Evolutionary conservation across 1,284 basidiomycete species (phyloP).

Genomic region (Tremellales sp.): DNA sequence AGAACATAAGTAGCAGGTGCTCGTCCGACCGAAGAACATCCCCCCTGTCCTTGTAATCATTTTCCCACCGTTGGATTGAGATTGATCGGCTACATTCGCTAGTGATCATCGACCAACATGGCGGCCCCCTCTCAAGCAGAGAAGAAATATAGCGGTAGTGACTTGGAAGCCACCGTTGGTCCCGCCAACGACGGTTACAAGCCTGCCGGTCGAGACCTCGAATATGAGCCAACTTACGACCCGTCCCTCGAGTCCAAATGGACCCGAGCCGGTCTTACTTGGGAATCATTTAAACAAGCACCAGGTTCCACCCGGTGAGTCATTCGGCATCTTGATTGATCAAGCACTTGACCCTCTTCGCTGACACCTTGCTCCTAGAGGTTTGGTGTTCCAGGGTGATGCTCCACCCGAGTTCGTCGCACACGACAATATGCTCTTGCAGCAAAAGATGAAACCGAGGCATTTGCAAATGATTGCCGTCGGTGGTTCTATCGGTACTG

Average conservation of each 20-base stretch:
- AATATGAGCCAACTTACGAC: slow-evolving; percentile 40
- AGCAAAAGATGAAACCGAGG: slow-evolving; percentile 48
- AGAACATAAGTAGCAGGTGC: too few relatives aligned
- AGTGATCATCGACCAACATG: background rate
- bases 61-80: too few relatives aligned
- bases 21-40: too few relatives aligned
- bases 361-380: slow-evolving; percentile 11
- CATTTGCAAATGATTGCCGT: slow-evolving; percentile 49
- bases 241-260: slow-evolving; percentile 42
- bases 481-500: slow-evolving; percentile 54
- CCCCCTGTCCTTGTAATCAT: too few relatives aligned
- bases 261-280: slow-evolving; percentile 47
- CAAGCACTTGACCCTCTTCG: too few relatives aligned
- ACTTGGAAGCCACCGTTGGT: background rate
- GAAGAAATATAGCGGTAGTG: background rate
- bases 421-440: slow-evolving; percentile 43
- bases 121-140: background rate
- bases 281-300: slow-evolving; percentile 50
- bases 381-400: slow-evolving; percentile 34
- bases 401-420: slow-evolving; percentile 24
- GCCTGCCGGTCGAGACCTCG: background rate
- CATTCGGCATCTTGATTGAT: too few relatives aligned
- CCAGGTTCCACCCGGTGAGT: slow-evolving; percentile 44
- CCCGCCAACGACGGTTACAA: slow-evolving; percentile 4
- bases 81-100: too few relatives aligned